Evolutionary conservation across 2,329 filamentous ascomycete genomes (phyloP), one percentile per base, ranked within the genome.

Genomic region (Fusarium sp.): DNA sequence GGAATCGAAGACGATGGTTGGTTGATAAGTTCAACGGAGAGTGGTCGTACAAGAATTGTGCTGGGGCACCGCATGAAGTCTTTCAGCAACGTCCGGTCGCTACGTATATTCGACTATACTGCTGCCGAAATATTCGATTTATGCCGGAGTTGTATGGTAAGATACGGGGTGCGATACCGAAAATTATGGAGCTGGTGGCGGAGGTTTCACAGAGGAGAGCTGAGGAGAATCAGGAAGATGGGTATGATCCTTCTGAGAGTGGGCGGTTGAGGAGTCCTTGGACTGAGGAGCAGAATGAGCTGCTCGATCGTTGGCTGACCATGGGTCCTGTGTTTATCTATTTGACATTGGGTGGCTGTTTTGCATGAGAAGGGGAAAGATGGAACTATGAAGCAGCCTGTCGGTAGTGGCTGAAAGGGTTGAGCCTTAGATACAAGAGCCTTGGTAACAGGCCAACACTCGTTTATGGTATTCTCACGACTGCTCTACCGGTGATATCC

Each of bases 401-500:
- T 39, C 11, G 11, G 7, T 39, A n/a, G 19, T 12, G 15, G 39
- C 14, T 23, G 21, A 21, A 15, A n/a, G 16, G 21, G 6, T n/a
- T n/a, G 12, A n/a, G 38, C 12, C 12, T 39, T 39, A 8, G 4
- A n/a, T 39, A n/a, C 12, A 8, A n/a, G 38, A 15, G 21, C 16
- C 35, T 18, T 5, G 16, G 9, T 37, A 37, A 19, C 35, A 37
- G 16, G 16, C 35, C 16, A 37, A 37, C 9, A 19, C 45, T n/a
- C 29, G 19, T 1, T 59, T 3, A 70, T 7, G 72, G 61, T 27
- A 77, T 67, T 23, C 38, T 73, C 0, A 77, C 46, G 4, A 77
- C 72, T 8, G 73, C 41, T 15, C 75, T 63, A 1, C 75, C 75
- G 0, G 72, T 73, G 7, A 77, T 25, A 1, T 25, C 29, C 8